Evolutionary conservation across 2,329 filamentous ascomycete species (phyloP).

Genomic region (Fusarium nygamai): DNA sequence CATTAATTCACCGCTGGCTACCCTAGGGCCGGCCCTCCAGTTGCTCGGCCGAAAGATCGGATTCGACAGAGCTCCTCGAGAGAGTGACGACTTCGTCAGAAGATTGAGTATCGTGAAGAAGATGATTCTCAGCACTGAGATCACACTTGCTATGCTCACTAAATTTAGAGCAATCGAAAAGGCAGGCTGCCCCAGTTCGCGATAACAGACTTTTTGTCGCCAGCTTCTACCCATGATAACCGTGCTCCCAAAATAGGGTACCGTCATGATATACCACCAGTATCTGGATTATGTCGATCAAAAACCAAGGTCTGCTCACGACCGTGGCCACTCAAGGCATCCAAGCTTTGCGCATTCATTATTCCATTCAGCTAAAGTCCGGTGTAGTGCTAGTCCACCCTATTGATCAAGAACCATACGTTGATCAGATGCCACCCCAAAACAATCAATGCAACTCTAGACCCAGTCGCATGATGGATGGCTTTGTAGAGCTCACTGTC

Average conservation of each 20-base stretch:
- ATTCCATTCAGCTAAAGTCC: no score
- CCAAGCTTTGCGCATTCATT: not conserved
- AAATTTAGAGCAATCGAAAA: not conserved
- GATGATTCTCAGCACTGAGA: not conserved
- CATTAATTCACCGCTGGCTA: not conserved
- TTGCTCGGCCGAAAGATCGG: not conserved
- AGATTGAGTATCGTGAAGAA: not conserved
- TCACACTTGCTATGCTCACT: accelerated
- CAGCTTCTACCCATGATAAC: not conserved
- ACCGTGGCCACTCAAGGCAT: not conserved
- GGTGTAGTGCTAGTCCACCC: no score
- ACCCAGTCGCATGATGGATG: accelerated
- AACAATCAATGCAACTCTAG: no score
- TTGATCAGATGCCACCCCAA: no score
- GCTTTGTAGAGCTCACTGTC: no score
- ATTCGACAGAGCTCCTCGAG: no score
- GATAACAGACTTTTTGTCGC: not conserved
- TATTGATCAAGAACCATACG: no score
- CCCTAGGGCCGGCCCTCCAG: not conserved
- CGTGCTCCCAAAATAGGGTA: not conserved
- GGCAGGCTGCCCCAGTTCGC: no score
- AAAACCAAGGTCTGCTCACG: not conserved
- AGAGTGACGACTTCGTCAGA: no score
- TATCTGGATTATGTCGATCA: no score
- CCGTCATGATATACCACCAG: not conserved